Conservation (phyloP, 352 stramenopile species). For the Phytopythium oedochilum region DNA sequence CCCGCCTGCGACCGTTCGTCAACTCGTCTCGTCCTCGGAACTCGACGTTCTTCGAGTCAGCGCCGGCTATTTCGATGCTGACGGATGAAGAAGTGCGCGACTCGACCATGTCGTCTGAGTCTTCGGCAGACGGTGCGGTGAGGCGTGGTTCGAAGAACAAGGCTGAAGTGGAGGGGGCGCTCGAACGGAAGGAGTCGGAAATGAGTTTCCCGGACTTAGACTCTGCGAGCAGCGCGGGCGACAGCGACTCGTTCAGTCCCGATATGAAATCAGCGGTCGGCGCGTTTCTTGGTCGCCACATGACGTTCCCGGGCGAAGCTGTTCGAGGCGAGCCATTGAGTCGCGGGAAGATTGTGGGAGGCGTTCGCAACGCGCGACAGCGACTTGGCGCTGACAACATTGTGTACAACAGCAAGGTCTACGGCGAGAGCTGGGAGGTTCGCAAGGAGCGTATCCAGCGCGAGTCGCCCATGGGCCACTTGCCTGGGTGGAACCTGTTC, state of each 20-base stretch:
- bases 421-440: conserved; percentile 68
- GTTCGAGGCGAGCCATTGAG: conserved; percentile 3
- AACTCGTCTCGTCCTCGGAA: conserved; percentile 43
- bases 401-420: conserved; percentile 79
- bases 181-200: conserved; percentile 14
- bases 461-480: conserved; percentile 70
- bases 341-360: conserved; percentile 13
- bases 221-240: conserved; percentile 3
- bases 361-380: conserved; percentile 11
- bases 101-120: conserved; percentile 27
- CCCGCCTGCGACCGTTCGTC: conserved; percentile 47
- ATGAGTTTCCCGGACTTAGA: conserved; percentile 17
- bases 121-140: conserved; percentile 12
- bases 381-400: conserved; percentile 52
- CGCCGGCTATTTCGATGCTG: conserved; percentile 3
- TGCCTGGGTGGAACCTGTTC: conserved; percentile 87
- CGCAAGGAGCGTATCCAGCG: conserved; percentile 49
- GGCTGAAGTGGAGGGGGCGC: conserved; percentile 1
- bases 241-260: conserved; percentile 6
- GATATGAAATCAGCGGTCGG: conserved; percentile 1
- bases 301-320: conserved; percentile 13
- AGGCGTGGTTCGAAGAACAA: conserved; percentile 15
- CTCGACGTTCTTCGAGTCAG: conserved; percentile 62
- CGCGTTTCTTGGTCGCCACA: conserved; percentile 14
- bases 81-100: conserved; percentile 14